Base-by-base conservation (phyloP, 1,284 basidiomycete species). In the Ustilago trichophora region DNA sequence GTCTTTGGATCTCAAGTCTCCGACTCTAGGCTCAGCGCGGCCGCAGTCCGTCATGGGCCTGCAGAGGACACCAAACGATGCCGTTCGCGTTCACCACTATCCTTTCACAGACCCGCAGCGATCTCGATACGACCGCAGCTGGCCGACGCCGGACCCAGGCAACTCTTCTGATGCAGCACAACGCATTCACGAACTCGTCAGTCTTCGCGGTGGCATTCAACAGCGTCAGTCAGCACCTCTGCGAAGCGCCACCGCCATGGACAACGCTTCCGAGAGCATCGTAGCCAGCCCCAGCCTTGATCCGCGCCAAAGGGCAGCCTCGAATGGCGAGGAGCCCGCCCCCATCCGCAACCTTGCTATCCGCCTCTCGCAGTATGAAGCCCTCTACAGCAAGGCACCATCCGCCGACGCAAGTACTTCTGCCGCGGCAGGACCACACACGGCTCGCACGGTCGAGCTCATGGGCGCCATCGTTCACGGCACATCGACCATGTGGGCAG, bases 301-400 rank as follows among this genome's bases (percentile, higher is more conserved):
- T 32, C 42, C 33, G n/a, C 51, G 48, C 29, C 38, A 40, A 15
- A 21, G 36, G 12, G 19, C 8, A 3, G 12, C 36, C 8, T 31
- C 12, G 32, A 31, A 41, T n/a, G 34, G 32, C n/a, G 51, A 54
- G 4, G 65, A 68, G 47, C 58, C 65, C 9, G 65, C 65, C 4
- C 65, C 65, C 4, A 68, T 68, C 42, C 57, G 58, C 31, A 68
- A 68, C 16, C 52, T 68, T 27, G 46, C 65, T 22, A 47, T 68
- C 43, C 65, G 65, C 3, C 40, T 68, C 12, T 38, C 53, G 4
- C 65, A 68, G 43, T 62, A 62, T 34, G 58, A 68, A 37, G 53
- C 53, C 4, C 46, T 68, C 4, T 68, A 68, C 65, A 50, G 45
- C 34, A 68, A 62, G 18, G 46, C 35, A 9, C 65, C 64, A 6